Base-by-base conservation (phyloP, 352 stramenopile genomes). In the Globisporangium echinulatum region DNA sequence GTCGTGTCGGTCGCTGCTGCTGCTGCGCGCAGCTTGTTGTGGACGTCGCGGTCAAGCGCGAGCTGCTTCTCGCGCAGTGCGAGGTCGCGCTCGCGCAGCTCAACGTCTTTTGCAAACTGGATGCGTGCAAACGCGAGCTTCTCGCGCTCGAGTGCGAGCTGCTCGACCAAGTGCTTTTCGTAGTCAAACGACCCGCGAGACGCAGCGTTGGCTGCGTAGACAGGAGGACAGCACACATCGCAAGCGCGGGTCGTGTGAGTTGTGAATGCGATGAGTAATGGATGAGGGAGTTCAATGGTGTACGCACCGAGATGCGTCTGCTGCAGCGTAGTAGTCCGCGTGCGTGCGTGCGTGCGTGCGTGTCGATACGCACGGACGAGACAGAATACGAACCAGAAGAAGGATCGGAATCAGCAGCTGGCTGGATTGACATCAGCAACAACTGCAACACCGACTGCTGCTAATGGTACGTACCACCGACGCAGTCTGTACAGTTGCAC, bases 41-140 rank as follows among this genome's bases (percentile, higher is more conserved):
- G 78, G 43, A 87, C 62, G 19, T 70, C 49, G 38, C 79, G 75
- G 42, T 86, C 71, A 52, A 87, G 80, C 38, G 77, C 71, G 73
- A 92, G 71, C 49, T 82, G 71, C 62, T 86, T 83, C 43, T 87
- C 73, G 52, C 75, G 75, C 54, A 87, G 68, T 9, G 74, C 73
- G 5, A 90, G 56, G 37, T 89, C 80, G 17, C 78, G 78, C 49
- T 92, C 82, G 13, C 76, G 77, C 11, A 90, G 70, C 52, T 90
- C 83, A 15, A 87, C 72, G 59, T 90, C 71, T 58, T 88, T 89
- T 58, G 88, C 82, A 59, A 89, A 88, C 46, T 79, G 77, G 52
- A 69, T 57, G 52, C 88, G 89, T 15, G 88, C 79, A 51, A 90
- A 90, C 56, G 85, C 81, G 17, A 92, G 62, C 0, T 76, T 75